Base-by-base conservation (phyloP, 306 rosid species). In the Gastrolobium villosum region DNA sequence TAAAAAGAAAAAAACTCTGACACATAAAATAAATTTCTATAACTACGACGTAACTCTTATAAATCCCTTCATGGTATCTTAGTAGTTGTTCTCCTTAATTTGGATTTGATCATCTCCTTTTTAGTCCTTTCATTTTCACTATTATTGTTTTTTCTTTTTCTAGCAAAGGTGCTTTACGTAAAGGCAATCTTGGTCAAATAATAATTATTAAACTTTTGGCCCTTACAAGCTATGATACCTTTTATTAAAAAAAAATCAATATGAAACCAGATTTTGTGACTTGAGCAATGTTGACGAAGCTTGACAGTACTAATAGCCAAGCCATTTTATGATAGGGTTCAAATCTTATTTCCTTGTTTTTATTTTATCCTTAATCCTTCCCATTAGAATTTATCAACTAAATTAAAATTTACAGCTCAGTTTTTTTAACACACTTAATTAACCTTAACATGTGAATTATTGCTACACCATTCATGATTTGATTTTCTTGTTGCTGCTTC, bases 51-150 rank as follows among this genome's bases (percentile, higher is more conserved):
- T n/a, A n/a, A n/a, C n/a, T n/a, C n/a, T n/a, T n/a, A n/a, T n/a
- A n/a, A n/a, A n/a, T n/a, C n/a, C n/a, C n/a, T n/a, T n/a, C n/a
- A 20, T 20, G 26, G 26, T 64, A 48, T 62, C 68, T 66, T 10
- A 66, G 9, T 5, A 4, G 11, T n/a, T 34, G 34, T 50, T 50
- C 57, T 6, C 48, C 46, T 69, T 34, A 69, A 49, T 69, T 72
- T 57, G 66, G 53, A 72, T 54, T 54, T 26, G 5, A 11, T 72
- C 53, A 72, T 28, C 67, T 56, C 43, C 77, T 72, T 72, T 72
- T 55, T 55, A 72, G 41, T 72, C 77, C 77, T 72, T 72, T 72
- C 77, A 7, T 15, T 72, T 72, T 72, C 77, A 56, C 40, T 28
- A 32, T 41, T 49, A 40, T 55, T 43, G 55, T 30, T 72, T 72